Evolutionary conservation across 1,284 basidiomycete species (phyloP), one percentile per base, ranked within the genome.

Genomic region (Thelephora terrestris): DNA sequence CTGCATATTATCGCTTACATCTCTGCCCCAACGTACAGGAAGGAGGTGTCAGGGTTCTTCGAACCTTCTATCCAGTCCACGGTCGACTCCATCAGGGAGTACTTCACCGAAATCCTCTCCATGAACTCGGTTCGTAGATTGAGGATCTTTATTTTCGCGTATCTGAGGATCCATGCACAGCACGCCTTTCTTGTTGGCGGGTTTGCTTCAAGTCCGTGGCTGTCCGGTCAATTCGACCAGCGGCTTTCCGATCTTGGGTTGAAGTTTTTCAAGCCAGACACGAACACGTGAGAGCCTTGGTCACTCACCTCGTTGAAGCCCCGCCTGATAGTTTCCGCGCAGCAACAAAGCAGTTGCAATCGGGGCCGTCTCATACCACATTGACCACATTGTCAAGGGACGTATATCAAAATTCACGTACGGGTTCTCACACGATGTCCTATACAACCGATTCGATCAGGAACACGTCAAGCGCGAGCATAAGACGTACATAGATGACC

Each of bases 231-330:
- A 40, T 24, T 48, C n/a, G 2, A 45, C 14, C 5, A 10, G 12
- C 18, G 14, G 4, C 40, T 48, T 16, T n/a, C n/a, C 9, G 17
- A 39, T 68, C 74, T 53, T 60, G 61, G 10, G 62, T 64, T 35
- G 58, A 64, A 2, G 71, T 71, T 77, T 32, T 64, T 62, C 50
- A 65, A 73, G 2, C 74, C 73, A 12, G 72, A 75, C 43, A 67
- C 60, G 17, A 66, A 73, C 50, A 67, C 70, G 74, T 75, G 46
- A 48, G 14, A 55, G 52, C n/a, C n/a, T n/a, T 1, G 37, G 2
- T 18, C n/a, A 9, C n/a, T 16, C 37, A 9, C n/a, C 2, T 39
- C 2, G 9, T 39, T 3, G 2, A 27, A 37, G 10, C 17, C 21
- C n/a, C n/a, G n/a, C n/a, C n/a, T 46, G 16, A 40, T 60, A 58